Conservation (phyloP, 495 filamentous ascomycete species). For the Parmelia sp. region DNA sequence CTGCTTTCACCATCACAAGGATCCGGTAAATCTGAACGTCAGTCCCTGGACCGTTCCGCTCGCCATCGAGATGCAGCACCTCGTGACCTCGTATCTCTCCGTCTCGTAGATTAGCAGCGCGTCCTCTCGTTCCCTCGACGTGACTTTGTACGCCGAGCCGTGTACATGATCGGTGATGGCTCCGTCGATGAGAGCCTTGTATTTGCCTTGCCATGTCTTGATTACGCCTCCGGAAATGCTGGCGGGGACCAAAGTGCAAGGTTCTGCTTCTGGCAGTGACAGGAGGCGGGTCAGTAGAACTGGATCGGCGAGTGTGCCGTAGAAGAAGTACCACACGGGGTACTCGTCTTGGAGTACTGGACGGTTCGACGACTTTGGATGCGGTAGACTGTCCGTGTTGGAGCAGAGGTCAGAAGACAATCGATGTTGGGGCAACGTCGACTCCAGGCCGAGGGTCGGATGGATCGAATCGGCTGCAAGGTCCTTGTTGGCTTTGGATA, state of each 20-base stretch:
- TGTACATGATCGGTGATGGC: constrained; percentile 18
- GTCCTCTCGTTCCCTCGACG: constrained; percentile 34
- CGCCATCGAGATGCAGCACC: constrained; percentile 32
- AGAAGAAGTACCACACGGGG: constrained; percentile 43
- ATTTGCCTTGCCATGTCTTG: constrained; percentile 36
- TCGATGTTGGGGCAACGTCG: constrained; percentile 25
- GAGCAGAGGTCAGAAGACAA: neutral
- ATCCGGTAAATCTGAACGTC: constrained; percentile 19
- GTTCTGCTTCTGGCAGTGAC: constrained; percentile 8
- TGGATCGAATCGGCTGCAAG: constrained; percentile 30
- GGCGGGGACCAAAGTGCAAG: constrained; percentile 21
- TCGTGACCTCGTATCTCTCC: constrained; percentile 39
- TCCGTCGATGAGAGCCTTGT: constrained; percentile 38
- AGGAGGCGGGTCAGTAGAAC: constrained; percentile 27
- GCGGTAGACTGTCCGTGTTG: constrained; percentile 18
- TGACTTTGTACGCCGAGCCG: constrained; percentile 36
- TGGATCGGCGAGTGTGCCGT: constrained; percentile 32
- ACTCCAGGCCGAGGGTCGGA: constrained; percentile 38
- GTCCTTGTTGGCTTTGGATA: constrained; percentile 33
- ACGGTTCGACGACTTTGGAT: neutral
- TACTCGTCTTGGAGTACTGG: constrained; percentile 31
- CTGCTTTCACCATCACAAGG: too few relatives aligned
- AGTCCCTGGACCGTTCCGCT: constrained; percentile 3
- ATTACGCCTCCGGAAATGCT: constrained; percentile 29
- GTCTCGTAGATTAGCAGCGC: constrained; percentile 36